A percentile compares a stretch with the other conserved stretches of the same genome.
Evolutionary conservation across 139 green algal genomes (phyloP).

Genomic region (Pseudopediastrum boryanum): DNA sequence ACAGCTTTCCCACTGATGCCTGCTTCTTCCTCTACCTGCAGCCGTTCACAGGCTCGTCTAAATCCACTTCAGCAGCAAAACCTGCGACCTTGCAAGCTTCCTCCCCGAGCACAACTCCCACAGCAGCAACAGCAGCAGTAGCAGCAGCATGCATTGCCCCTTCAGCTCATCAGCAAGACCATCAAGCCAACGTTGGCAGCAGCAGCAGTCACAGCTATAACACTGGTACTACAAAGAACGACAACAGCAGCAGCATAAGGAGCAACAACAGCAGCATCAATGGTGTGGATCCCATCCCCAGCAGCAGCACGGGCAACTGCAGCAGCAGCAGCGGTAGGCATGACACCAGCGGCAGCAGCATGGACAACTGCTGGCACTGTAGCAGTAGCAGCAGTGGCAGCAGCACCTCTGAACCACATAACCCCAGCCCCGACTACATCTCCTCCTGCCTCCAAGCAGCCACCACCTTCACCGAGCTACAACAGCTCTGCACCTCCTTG

Average conservation of each 20-base stretch:
- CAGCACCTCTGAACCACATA: background rate
- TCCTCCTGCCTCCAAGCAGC: constrained; percentile 24
- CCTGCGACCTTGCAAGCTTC: no score
- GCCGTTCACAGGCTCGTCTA: background rate
- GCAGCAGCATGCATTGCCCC: no score
- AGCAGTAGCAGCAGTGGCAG: constrained; percentile 6
- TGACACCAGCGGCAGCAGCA: constrained; percentile 14
- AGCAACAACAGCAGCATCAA: background rate
- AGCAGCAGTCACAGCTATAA: background rate
- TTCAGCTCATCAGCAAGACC: background rate
- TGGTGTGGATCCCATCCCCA: constrained; percentile 14
- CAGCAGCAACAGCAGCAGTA: no score
- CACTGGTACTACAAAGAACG: background rate
- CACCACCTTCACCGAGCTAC: background rate
- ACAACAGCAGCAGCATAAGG: background rate
- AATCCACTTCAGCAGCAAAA: background rate
- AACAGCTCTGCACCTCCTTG: constrained; percentile 19
- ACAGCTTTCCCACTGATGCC: background rate
- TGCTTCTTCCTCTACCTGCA: background rate
- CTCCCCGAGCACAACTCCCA: no score
- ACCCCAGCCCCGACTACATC: background rate
- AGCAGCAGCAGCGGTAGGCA: constrained; percentile 2
- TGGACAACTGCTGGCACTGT: background rate
- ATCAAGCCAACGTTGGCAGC: background rate
- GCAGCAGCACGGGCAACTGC: background rate